Evolutionary conservation across 345 rosid species (phyloP), one percentile per base, ranked within the genome.

Genomic region (Limnanthes douglasii): DNA sequence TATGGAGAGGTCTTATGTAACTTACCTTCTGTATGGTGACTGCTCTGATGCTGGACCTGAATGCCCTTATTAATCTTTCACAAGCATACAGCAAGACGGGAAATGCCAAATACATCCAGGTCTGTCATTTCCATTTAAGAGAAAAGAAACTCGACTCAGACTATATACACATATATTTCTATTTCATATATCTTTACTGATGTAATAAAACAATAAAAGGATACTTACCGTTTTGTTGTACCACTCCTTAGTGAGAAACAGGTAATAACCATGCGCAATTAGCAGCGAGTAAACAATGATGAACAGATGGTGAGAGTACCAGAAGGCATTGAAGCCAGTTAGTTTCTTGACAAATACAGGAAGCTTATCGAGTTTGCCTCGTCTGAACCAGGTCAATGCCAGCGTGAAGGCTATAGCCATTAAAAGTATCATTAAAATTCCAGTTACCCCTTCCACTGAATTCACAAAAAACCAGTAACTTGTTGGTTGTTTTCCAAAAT

Each of bases 261-360:
- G 61, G 52, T 62, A 60, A 30, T 34, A 39, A 7, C 94, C 88
- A 15, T 82, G 94, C 2, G 71, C 65, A 15, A 82, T 3, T 17
- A 82, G 84, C 36, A 77, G 56, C 2, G 76, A 18, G 47, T 76
- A 82, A 56, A 82, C 88, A 6, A 82, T 60, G 49, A 77, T 51
- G 51, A 82, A 77, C 37, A 82, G 59, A 39, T 82, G 94, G 53
- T 81, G 94, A 16, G 88, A 81, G 50, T 82, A 77, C 94, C 94
- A 82, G 38, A 82, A 82, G 29, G 85, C 88, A 17, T 82, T 82
- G 51, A 73, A 82, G 15, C 94, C 94, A 0, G 88, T 73, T 24
- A 82, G 69, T 35, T 71, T 82, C 70, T 71, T 66, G 35, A 82
- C 50, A 28, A 56, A 54, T 15, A 56, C 57, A 9, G 88, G 88